phyloP scores from a whole-genome alignment of 768 basidiomycete genomes.

The Hypholoma sublateritium region DNA sequence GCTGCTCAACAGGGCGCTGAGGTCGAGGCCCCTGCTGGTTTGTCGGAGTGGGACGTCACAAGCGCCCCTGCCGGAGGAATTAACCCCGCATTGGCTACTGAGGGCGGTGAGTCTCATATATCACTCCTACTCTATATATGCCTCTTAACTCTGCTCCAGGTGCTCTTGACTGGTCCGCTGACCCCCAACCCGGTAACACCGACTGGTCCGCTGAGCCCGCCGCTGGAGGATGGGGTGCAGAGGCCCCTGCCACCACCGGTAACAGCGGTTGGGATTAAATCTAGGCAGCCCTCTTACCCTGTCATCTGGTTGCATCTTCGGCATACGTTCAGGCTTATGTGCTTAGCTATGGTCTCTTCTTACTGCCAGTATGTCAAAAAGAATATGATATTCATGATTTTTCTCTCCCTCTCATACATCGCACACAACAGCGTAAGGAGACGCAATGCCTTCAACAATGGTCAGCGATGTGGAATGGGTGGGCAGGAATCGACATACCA shows the following conservation, averaged over 20 bases:
- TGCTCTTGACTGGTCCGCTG: constrained; percentile 85
- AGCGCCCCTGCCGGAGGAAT: constrained; percentile 72
- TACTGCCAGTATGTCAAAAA: constrained; percentile 24
- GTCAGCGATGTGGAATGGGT: neutral
- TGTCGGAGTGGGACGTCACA: constrained; percentile 73
- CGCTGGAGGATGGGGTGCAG: constrained; percentile 47
- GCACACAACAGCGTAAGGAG: constrained; percentile 31
- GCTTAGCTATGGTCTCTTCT: constrained; percentile 12
- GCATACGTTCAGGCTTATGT: constrained; percentile 13
- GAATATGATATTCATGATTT: constrained; percentile 27
- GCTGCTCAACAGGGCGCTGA: constrained; percentile 54
- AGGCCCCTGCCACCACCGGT: constrained; percentile 30
- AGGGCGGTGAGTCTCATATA: constrained; percentile 45
- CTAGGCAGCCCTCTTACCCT: constrained; percentile 13
- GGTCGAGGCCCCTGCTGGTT: constrained; percentile 42
- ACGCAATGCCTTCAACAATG: constrained; percentile 26
- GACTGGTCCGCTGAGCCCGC: constrained; percentile 92
- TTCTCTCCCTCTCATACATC: constrained; percentile 19
- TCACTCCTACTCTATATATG: neutral
- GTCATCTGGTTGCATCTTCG: constrained; percentile 15
- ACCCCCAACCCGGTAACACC: constrained; percentile 49
- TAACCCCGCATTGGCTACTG: constrained; percentile 73
- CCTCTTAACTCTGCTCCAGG: constrained; percentile 33
- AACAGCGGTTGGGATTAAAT: constrained; percentile 39
- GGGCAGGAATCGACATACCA: constrained; percentile 36